Evolutionary conservation across 2,329 filamentous ascomycete genomes (phyloP).

Genomic region (Teratosphaeria gauchensis): DNA sequence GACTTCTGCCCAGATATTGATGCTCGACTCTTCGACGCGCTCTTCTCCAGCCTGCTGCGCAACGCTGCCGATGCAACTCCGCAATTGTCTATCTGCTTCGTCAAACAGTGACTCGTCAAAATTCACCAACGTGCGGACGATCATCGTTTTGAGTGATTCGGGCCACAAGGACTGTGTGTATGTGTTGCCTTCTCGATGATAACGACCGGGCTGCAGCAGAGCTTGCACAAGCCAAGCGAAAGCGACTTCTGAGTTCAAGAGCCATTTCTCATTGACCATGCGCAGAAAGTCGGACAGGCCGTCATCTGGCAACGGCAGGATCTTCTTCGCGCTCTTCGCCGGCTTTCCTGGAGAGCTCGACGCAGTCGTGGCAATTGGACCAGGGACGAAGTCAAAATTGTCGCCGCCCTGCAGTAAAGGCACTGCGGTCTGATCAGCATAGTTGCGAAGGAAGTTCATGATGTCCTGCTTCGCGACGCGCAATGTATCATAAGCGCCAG

Average conservation of each 20-base stretch:
- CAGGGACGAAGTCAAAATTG: constrained; percentile 13
- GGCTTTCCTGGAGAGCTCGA: not conserved
- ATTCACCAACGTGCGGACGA: constrained; percentile 43
- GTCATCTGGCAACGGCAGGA: constrained; percentile 17
- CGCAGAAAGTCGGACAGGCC: constrained; percentile 33
- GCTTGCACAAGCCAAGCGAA: constrained; percentile 43
- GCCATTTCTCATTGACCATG: constrained; percentile 37
- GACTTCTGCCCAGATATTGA: constrained; percentile 36
- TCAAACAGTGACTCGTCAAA: constrained; percentile 46
- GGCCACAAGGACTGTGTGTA: constrained; percentile 49
- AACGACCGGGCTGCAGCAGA: constrained; percentile 36
- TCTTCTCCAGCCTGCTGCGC: not conserved
- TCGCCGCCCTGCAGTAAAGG: constrained; percentile 14
- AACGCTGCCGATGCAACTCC: not conserved
- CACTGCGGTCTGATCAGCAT: constrained; percentile 19
- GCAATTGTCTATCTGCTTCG: constrained; percentile 6
- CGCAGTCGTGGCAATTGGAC: constrained; percentile 3
- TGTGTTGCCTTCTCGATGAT: constrained; percentile 20
- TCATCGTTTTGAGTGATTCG: constrained; percentile 44
- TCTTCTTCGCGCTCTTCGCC: not conserved
- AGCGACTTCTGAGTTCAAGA: constrained; percentile 42
- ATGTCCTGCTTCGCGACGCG: constrained; percentile 15
- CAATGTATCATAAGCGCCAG: constrained; percentile 5
- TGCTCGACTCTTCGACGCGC: not conserved
- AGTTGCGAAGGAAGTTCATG: constrained; percentile 17